Base-by-base conservation (phyloP, 768 basidiomycete genomes). In the Podaxis pistillaris region DNA sequence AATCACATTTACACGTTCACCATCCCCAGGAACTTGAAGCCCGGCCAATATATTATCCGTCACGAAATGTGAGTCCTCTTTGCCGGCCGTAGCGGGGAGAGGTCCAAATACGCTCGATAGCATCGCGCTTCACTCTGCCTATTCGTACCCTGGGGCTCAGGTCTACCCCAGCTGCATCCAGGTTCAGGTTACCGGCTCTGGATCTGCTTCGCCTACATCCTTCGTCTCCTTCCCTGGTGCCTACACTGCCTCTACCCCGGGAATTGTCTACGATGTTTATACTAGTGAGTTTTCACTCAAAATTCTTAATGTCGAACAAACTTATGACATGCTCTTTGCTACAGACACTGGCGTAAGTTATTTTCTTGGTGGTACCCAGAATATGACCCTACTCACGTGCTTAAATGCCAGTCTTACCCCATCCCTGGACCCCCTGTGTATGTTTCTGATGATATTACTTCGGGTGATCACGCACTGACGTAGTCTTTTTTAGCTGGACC, bases 211-310 rank as follows among this genome's bases (percentile, higher is more conserved):
- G n/a, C 79, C 79, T 1, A 77, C 78, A 6, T 76, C 75, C 1
- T 75, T 81, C 40, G 80, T 81, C 9, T 75, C 81, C 6, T 82
- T 82, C 76, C 81, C 81, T 57, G 78, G 79, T 36, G 75, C 76
- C 5, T 80, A 80, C 63, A 76, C 69, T 5, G 63, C 68, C 0
- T 66, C 17, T 30, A 76, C 74, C 52, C 74, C 70, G 49, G 75
- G 69, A 13, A 77, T 78, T 52, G 70, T 72, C 1, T 78, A 63
- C 53, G 76, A 79, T 66, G 69, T 72, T 19, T 77, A 78, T 56
- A 72, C 69, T 40, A 68, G 72, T 72, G 61, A 66, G 67, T 69
- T 19, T 57, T 3, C 17, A 4, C 22, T 9, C 11, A 26, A 40
- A 1, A 8, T 50, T 13, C 54, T 37, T 13, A 17, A 1, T 33